phyloP scores from a whole-genome alignment of 768 basidiomycete species.

The Boletellus emodensis region DNA sequence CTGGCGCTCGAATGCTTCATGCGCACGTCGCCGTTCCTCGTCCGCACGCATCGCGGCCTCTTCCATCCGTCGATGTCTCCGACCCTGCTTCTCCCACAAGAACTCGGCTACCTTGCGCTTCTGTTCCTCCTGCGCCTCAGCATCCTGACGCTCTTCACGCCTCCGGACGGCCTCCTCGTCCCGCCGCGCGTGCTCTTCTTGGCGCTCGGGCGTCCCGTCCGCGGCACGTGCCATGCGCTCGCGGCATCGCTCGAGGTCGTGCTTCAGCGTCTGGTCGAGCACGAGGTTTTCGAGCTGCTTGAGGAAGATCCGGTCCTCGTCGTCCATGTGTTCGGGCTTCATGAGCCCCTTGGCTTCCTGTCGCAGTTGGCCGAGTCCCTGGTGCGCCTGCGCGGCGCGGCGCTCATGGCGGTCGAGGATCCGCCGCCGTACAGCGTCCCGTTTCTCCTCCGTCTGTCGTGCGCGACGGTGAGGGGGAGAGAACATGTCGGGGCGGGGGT shows the following conservation, averaged over 20 bases:
- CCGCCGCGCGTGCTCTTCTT: conserved; percentile 12
- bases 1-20: conserved; percentile 22
- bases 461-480: conserved; percentile 3
- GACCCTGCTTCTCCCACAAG: conserved; percentile 7
- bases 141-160: conserved; percentile 12
- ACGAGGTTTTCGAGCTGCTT: conserved; percentile 18
- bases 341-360: conserved; percentile 19
- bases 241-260: conserved; percentile 21
- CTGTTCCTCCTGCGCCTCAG: conserved; percentile 12
- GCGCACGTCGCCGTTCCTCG: conserved; percentile 13
- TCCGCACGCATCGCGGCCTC: conserved; percentile 15
- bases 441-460: conserved; percentile 9
- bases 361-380: conserved; percentile 2
- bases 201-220: conserved; percentile 8
- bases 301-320: conserved; percentile 25
- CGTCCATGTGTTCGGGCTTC: conserved; percentile 10
- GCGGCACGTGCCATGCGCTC: conserved; percentile 23
- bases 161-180: conserved; percentile 21
- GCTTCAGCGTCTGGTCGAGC: conserved; percentile 6
- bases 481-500: not conserved
- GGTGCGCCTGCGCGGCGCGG: not conserved
- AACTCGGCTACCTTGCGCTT: conserved; percentile 22
- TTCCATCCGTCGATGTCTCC: conserved; percentile 2
- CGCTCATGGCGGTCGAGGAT: not conserved
- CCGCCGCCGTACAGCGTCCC: conserved; percentile 1